phyloP scores from a whole-genome alignment of 495 filamentous ascomycete species.

The Opeltia flavorubescens region DNA sequence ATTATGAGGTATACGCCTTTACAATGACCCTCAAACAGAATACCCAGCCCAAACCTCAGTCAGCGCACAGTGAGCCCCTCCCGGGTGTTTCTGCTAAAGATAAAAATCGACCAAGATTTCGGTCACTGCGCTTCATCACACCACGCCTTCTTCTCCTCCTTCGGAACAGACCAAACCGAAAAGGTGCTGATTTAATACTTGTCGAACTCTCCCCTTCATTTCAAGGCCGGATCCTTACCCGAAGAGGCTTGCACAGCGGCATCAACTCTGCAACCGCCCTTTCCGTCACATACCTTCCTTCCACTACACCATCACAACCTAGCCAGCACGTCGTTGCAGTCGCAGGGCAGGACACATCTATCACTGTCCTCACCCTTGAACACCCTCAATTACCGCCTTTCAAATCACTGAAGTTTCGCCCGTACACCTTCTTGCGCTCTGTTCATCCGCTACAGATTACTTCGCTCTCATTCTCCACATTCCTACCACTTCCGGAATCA shows the following conservation, averaged over 20 bases:
- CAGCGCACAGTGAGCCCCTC: conserved; percentile 46
- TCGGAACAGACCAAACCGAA: conserved; percentile 37
- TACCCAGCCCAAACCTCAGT: conserved; percentile 36
- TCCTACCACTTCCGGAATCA: conserved; percentile 40
- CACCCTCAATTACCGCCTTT: conserved; percentile 20
- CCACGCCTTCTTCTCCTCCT: conserved; percentile 33
- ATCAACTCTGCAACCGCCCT: conserved; percentile 58
- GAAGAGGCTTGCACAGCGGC: conserved; percentile 39
- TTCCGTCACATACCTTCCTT: conserved; percentile 54
- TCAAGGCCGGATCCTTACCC: conserved; percentile 30
- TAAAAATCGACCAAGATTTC: conserved; percentile 34
- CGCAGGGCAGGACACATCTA: conserved; percentile 68
- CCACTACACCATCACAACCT: conserved; percentile 35
- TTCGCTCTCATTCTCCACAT: conserved; percentile 63
- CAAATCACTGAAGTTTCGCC: conserved; percentile 39
- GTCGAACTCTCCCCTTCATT: conserved; percentile 28
- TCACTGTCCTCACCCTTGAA: conserved; percentile 63
- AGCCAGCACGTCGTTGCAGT: conserved; percentile 70
- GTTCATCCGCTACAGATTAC: conserved; percentile 83
- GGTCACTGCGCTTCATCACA: conserved; percentile 63
- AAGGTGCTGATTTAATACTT: conserved; percentile 57
- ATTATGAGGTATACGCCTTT: conserved; percentile 48
- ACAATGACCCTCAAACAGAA: conserved; percentile 18
- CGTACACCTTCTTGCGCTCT: conserved; percentile 48
- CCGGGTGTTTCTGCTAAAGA: conserved; percentile 31